phyloP scores from a whole-genome alignment of 495 filamentous ascomycete genomes.

The Trichodelitschia bisporula region DNA sequence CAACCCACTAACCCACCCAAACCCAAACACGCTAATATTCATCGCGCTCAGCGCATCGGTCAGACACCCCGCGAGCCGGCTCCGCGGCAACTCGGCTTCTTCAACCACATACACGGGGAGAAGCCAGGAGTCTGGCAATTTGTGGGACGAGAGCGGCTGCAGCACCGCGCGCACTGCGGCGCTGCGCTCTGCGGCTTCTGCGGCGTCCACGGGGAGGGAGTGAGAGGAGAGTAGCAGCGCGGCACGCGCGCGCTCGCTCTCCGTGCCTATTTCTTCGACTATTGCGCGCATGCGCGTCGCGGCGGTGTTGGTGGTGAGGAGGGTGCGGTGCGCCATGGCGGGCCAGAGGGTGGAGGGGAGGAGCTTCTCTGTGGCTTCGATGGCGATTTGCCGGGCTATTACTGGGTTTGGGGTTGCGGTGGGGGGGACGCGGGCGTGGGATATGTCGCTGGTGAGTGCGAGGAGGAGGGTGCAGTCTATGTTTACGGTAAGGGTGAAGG shows the following conservation, averaged over 20 bases:
- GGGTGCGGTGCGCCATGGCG: constrained; percentile 19
- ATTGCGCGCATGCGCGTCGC: constrained; percentile 39
- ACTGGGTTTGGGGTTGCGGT: constrained; percentile 23
- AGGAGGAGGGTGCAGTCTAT: constrained; percentile 54
- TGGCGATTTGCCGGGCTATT: constrained; percentile 37
- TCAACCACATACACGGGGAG: constrained; percentile 27
- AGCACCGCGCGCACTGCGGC: constrained; percentile 7
- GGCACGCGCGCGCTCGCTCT: constrained; percentile 30
- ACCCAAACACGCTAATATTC: constrained; percentile 42
- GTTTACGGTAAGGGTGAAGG: constrained; percentile 35
- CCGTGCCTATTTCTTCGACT: constrained; percentile 38
- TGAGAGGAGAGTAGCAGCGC: constrained; percentile 24
- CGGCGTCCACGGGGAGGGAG: constrained; percentile 8
- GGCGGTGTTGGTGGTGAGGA: constrained; percentile 40
- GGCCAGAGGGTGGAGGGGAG: constrained; percentile 38
- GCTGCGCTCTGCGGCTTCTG: constrained; percentile 6
- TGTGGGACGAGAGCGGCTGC: constrained; percentile 24
- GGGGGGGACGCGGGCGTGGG: constrained; percentile 26
- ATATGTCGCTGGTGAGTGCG: constrained; percentile 46
- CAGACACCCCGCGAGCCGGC: constrained; percentile 6
- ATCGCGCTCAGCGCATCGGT: constrained; percentile 26
- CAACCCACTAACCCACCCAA: constrained; percentile 33
- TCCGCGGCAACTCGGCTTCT: constrained; percentile 5
- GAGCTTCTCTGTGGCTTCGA: constrained; percentile 33
- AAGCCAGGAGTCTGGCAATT: constrained; percentile 22